phyloP scores from a whole-genome alignment of 768 basidiomycete species.

The Rhizopogon vinicolor region DNA sequence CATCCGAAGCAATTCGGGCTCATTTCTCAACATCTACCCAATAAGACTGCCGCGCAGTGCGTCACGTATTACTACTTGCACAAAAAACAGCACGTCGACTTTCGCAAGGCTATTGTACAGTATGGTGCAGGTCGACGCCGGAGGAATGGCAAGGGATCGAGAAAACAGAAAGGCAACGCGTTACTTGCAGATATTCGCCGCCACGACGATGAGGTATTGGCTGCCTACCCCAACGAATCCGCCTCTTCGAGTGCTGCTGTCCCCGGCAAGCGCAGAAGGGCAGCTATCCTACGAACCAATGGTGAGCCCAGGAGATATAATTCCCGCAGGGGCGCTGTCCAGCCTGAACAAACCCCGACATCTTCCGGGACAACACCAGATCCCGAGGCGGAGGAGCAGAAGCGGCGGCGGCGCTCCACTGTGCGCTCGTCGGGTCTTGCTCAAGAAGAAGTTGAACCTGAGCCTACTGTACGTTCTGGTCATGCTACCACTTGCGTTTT shows the following conservation, averaged over 20 bases:
- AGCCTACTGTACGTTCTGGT: not conserved
- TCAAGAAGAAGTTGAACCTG: slow-evolving; percentile 24
- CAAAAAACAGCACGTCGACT: slow-evolving; percentile 86
- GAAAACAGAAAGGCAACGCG: slow-evolving; percentile 79
- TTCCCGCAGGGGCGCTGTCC: slow-evolving; percentile 36
- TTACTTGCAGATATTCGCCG: slow-evolving; percentile 76
- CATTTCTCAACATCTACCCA: slow-evolving; percentile 72
- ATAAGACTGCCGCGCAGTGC: slow-evolving; percentile 87
- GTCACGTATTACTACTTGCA: slow-evolving; percentile 93
- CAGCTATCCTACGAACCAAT: slow-evolving; percentile 18
- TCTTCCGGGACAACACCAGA: slow-evolving; percentile 51
- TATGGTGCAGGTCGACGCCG: slow-evolving; percentile 64
- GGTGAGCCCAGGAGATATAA: slow-evolving; percentile 30
- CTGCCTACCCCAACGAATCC: slow-evolving; percentile 16
- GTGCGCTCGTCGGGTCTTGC: slow-evolving; percentile 23
- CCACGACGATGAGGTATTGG: slow-evolving; percentile 50
- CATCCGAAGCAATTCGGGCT: slow-evolving; percentile 95
- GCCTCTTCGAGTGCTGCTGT: slow-evolving; percentile 20
- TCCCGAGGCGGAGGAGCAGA: slow-evolving; percentile 58
- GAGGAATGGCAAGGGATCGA: slow-evolving; percentile 45
- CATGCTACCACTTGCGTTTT: not conserved
- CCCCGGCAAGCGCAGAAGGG: slow-evolving; percentile 38
- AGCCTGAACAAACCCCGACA: slow-evolving; percentile 44
- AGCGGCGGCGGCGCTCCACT: slow-evolving; percentile 35
- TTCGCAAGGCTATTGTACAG: slow-evolving; percentile 67